Evolutionary conservation across 805 yeast genomes (phyloP), one percentile per base, ranked within the genome.

Genomic region (Tetrapisispora fleetii): DNA sequence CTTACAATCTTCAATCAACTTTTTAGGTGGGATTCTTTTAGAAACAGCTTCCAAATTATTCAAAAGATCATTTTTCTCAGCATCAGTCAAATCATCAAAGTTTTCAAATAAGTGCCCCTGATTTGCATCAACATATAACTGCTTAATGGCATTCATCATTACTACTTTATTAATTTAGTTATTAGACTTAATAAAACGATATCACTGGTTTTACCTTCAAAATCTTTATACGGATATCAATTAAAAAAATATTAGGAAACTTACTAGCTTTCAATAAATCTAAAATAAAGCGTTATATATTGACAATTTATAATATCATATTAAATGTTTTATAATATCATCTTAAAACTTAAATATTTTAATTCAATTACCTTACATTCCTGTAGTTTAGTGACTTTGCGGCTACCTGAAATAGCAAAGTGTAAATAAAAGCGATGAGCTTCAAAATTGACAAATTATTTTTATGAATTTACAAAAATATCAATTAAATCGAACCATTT

Each of bases 51-150:
- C 44, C 28, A 62, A 49, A 46, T 59, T 81, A 4, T 52, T 49
- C n/a, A 71, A 47, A 14, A 76, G 71, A 17, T 51, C 35, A 1
- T 54, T 50, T 54, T 72, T 70, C 47, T 78, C 69, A 0, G 52
- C 62, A 1, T 53, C 49, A 5, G 63, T 38, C 40, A 80, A 64
- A 13, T 56, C 43, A 38, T 73, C 73, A 69, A 74, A 75, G 52
- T 72, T 74, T 28, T 67, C 59, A 59, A 80, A 79, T 17, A 81
- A 56, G 50, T 80, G 84, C 2, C 54, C 59, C 59, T 81, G 87
- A 9, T 74, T 73, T 0, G 82, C 81, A 5, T 65, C 58, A 22
- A 58, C 59, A 56, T 68, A 79, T 16, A 58, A 44, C 45, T 71
- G 48, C 52, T 54, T 60, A 42, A 59, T 49, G 13, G 52, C 54